Percentiles rank a stretch among this genome's conserved stretches.
These are phyloP conservation scores for Schizonepeta tenuifolia DNA, from an alignment of 257 asterid genomes.

Conservation along the genomic window DNA sequence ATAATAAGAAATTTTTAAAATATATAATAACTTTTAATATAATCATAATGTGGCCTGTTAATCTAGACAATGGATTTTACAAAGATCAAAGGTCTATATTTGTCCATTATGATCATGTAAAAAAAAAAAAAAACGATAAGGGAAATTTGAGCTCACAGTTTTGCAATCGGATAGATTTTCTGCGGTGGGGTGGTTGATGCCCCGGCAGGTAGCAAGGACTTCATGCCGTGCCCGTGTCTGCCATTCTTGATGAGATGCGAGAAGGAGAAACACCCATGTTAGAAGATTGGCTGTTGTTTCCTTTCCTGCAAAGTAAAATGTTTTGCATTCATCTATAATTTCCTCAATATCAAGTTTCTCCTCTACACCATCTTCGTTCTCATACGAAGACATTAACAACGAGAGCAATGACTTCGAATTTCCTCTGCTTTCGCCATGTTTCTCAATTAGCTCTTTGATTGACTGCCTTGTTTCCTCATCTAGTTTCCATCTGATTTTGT, in stretches of 20 bases:
- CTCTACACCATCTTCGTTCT: slow-evolving; percentile 47
- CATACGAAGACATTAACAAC: slow-evolving; percentile 33
- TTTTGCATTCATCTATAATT: slow-evolving; percentile 71
- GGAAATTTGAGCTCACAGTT: slow-evolving; percentile 33
- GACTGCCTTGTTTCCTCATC: slow-evolving; percentile 59
- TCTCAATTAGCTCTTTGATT: slow-evolving; percentile 44
- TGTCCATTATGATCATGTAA: too few relatives aligned
- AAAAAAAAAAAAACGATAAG: not conserved
- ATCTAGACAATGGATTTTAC: too few relatives aligned
- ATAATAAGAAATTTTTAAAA: too few relatives aligned
- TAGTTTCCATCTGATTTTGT: slow-evolving; percentile 57
- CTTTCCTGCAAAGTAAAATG: slow-evolving; percentile 82
- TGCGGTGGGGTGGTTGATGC: slow-evolving; percentile 32
- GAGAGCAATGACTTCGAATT: slow-evolving; percentile 38
- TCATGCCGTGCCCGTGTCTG: slow-evolving; percentile 67
- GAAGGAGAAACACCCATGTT: slow-evolving; percentile 70
- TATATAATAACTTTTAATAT: too few relatives aligned
- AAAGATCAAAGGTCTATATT: too few relatives aligned
- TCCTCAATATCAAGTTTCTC: slow-evolving; percentile 54
- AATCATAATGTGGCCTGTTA: too few relatives aligned
- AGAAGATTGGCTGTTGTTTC: slow-evolving; percentile 72
- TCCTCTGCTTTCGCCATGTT: slow-evolving; percentile 34
- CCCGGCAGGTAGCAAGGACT: slow-evolving; percentile 41
- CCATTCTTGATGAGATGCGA: slow-evolving; percentile 75
- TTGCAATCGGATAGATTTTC: slow-evolving; percentile 37